Conservation (phyloP, 768 basidiomycete species). For the Trametes meyenii region DNA sequence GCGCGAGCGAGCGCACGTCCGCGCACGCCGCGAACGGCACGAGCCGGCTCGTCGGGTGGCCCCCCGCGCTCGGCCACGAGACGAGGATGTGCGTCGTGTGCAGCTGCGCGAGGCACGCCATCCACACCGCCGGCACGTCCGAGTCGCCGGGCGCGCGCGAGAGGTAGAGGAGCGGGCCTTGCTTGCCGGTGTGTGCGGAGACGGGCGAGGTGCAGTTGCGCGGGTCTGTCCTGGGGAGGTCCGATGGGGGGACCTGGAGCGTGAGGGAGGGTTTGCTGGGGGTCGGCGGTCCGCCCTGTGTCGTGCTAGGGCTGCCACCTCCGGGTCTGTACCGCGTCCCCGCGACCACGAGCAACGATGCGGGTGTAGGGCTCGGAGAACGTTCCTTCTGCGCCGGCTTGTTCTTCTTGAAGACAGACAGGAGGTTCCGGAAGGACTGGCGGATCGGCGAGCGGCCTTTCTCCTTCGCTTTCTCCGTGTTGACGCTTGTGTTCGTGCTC, state of each 20-base stretch:
- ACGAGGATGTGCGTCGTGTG: conserved; percentile 48
- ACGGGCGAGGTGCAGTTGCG: conserved; percentile 31
- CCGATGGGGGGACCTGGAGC: conserved; percentile 10
- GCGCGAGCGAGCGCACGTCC: conserved; percentile 63
- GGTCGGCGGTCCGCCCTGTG: neutral
- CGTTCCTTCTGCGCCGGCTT: conserved; percentile 23
- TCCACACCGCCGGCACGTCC: conserved; percentile 49
- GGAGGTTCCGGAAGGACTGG: conserved; percentile 63
- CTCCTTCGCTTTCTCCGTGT: conserved; percentile 36
- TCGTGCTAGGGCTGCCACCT: neutral
- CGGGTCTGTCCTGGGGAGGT: conserved; percentile 14
- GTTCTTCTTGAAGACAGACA: conserved; percentile 63
- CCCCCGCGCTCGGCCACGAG: conserved; percentile 46
- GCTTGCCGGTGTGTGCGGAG: conserved; percentile 20
- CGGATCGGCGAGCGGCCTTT: conserved; percentile 59
- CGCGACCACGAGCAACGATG: neutral
- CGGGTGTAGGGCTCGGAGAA: neutral
- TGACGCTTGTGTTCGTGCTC: neutral
- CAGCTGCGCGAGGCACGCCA: conserved; percentile 44
- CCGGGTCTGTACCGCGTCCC: conserved; percentile 9
- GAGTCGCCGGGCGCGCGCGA: conserved; percentile 23
- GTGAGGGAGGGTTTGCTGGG: conserved; percentile 7
- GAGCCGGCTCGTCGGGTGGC: conserved; percentile 45
- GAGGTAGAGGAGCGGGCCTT: conserved; percentile 54
- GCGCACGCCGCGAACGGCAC: conserved; percentile 56